Percentiles rank a stretch among this genome's conserved stretches.
phyloP scores from a whole-genome alignment of 2,329 filamentous ascomycete genomes.

The Diplocarpon rosae region DNA sequence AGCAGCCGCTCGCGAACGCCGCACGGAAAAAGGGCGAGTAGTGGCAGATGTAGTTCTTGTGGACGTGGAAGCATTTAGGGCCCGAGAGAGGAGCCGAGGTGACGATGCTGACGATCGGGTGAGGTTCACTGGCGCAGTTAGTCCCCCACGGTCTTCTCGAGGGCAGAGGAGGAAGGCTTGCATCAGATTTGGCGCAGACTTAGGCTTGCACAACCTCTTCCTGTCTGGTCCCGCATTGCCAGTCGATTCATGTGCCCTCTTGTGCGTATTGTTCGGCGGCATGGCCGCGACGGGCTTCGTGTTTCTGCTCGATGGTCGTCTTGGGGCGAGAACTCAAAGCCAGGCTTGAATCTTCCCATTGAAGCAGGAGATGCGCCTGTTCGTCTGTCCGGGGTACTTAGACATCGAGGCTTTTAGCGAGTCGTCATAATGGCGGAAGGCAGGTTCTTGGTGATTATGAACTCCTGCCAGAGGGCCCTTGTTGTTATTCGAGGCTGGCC shows the following conservation, averaged over 20 bases:
- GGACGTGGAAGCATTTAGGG: slow-evolving; percentile 4
- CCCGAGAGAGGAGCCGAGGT: background rate
- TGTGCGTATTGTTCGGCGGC: background rate
- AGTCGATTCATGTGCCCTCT: background rate
- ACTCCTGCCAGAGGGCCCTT: no score
- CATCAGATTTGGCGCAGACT: background rate
- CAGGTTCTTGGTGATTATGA: no score
- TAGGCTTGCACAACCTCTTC: background rate
- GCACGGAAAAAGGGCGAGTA: slow-evolving; percentile 6
- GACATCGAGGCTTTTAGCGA: no score
- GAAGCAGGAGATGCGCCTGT: no score
- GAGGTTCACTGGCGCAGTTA: background rate
- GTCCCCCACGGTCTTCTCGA: background rate
- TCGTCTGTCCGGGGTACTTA: no score
- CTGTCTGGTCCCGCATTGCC: background rate
- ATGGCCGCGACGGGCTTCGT: no score
- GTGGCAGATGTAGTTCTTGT: slow-evolving; percentile 9
- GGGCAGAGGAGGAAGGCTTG: background rate
- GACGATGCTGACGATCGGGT: background rate
- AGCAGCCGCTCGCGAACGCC: background rate
- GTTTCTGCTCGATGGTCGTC: no score
- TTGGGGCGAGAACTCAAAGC: no score
- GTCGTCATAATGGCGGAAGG: no score
- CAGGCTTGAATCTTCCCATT: no score
- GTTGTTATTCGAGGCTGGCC: no score